A percentile compares a stretch with the other conserved stretches of the same genome.
Conservation (phyloP, 2,329 filamentous ascomycete genomes). For the Arthrobotrys sinensis region DNA sequence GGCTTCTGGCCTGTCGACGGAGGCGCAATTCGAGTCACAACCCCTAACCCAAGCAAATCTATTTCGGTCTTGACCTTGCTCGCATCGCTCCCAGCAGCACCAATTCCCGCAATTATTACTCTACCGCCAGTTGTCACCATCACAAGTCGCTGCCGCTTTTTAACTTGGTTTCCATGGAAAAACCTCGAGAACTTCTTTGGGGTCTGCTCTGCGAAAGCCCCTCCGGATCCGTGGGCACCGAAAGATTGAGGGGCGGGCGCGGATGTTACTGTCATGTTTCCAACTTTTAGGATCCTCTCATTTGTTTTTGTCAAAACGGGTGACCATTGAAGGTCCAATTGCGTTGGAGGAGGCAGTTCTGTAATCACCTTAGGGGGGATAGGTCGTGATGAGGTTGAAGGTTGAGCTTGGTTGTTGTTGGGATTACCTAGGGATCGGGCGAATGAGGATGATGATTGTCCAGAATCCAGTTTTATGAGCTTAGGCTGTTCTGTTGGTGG, state of each 20-base stretch:
- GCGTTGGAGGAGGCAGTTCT: constrained; percentile 94
- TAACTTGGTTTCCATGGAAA: constrained; percentile 90
- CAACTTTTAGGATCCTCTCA: constrained; percentile 93
- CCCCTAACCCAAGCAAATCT: constrained; percentile 82
- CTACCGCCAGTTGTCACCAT: constrained; percentile 94
- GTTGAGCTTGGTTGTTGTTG: constrained; percentile 66
- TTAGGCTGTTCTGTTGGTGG: constrained; percentile 81
- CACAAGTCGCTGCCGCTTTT: constrained; percentile 92
- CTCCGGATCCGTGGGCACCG: constrained; percentile 78
- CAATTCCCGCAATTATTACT: constrained; percentile 80
- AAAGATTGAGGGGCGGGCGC: constrained; percentile 81
- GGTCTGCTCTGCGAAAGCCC: constrained; percentile 75
- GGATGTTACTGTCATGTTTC: constrained; percentile 87
- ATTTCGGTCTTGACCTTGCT: constrained; percentile 96
- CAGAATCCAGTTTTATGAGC: constrained; percentile 80
- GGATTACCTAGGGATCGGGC: constrained; percentile 64
- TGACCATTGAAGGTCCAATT: constrained; percentile 98
- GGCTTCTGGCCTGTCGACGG: constrained; percentile 78
- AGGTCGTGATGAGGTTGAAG: constrained; percentile 70
- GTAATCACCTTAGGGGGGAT: constrained; percentile 87
- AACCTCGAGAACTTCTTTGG: constrained; percentile 91
- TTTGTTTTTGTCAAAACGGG: constrained; percentile 91
- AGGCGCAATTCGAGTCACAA: constrained; percentile 85
- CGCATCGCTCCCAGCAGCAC: constrained; percentile 87
- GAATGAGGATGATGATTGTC: constrained; percentile 64